Conservation (phyloP, 352 stramenopile species). For the Elongisporangium senticosum region DNA sequence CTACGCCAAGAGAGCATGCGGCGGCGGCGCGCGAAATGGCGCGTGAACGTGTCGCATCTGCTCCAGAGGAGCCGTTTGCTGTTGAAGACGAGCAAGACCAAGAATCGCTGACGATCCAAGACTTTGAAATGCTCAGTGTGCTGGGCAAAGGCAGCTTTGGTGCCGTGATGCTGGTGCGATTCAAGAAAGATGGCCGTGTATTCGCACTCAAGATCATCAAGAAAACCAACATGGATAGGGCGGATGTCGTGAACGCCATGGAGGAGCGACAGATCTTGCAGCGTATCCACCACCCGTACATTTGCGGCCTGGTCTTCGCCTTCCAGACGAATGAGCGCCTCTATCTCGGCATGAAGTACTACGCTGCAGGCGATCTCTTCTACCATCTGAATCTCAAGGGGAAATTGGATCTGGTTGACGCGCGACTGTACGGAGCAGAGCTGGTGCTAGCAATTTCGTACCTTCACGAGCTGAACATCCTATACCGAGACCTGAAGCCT, state of each 20-base stretch:
- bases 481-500: conserved; percentile 85
- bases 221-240: conserved; percentile 84
- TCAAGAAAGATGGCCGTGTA: conserved; percentile 84
- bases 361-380: conserved; percentile 82
- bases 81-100: conserved; percentile 24
- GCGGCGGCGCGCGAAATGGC: not conserved
- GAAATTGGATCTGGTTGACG: conserved; percentile 52
- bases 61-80: conserved; percentile 8
- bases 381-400: conserved; percentile 86
- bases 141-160: conserved; percentile 84
- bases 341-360: conserved; percentile 90
- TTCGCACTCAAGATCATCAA: conserved; percentile 90
- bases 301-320: conserved; percentile 82
- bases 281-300: conserved; percentile 85
- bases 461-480: conserved; percentile 85
- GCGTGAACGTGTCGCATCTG: not conserved
- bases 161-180: conserved; percentile 85
- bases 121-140: conserved; percentile 90
- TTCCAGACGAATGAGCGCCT: conserved; percentile 87
- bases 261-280: conserved; percentile 87
- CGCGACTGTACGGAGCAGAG: conserved; percentile 76
- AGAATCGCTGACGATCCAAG: conserved; percentile 79
- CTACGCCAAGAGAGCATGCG: not conserved
- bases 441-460: conserved; percentile 87
- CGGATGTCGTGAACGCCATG: conserved; percentile 83